Conservation (phyloP, 805 yeast species). For the Kodamaea hsintzibuensis region DNA sequence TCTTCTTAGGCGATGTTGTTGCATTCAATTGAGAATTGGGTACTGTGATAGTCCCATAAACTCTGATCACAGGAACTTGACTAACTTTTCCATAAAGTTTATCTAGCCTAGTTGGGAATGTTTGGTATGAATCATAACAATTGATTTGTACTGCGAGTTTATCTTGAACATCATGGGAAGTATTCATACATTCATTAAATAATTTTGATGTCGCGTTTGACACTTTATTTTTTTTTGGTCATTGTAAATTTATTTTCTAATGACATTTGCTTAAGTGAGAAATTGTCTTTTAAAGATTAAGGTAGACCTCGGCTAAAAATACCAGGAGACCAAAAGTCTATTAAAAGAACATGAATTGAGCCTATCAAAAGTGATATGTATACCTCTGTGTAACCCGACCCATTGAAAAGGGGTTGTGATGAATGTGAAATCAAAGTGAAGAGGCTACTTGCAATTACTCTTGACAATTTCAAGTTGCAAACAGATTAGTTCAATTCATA, state of each 20-base stretch:
- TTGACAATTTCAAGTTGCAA: background rate
- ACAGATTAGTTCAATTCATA: background rate
- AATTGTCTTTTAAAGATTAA: no score
- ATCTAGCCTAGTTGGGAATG: conserved; percentile 57
- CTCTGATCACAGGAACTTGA: conserved; percentile 72
- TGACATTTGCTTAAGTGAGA: background rate
- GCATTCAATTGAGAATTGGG: conserved; percentile 23
- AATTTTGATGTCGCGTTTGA: background rate
- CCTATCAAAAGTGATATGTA: no score
- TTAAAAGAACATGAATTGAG: background rate
- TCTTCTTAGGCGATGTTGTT: conserved; percentile 2
- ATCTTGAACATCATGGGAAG: conserved; percentile 3
- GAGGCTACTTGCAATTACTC: no score
- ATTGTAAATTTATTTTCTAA: background rate
- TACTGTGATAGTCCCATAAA: conserved; percentile 69
- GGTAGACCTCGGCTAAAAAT: background rate
- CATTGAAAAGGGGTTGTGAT: background rate
- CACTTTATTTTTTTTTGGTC: background rate
- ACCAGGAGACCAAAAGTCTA: background rate
- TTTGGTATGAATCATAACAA: conserved; percentile 65
- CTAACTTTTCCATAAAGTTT: conserved; percentile 34
- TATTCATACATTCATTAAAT: background rate
- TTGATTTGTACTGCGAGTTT: conserved; percentile 50
- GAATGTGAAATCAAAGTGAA: background rate
- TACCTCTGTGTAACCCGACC: no score